Evolutionary conservation across 2,329 filamentous ascomycete species (phyloP).

Genomic region (Ascosphaera aggregata): DNA sequence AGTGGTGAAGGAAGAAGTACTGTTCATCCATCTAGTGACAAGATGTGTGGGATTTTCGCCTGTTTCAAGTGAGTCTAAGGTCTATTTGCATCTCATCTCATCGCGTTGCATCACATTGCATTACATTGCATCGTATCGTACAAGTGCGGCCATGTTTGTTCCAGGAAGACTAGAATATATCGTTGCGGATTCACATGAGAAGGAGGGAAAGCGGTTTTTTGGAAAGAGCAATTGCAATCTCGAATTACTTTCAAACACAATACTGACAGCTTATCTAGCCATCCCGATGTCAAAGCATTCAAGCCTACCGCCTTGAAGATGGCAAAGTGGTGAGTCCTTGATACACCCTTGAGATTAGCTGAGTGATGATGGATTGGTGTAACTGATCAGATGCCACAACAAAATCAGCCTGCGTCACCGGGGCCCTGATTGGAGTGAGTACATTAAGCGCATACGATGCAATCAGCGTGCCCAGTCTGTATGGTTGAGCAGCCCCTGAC

Average conservation of each 20-base stretch:
- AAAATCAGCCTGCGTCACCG: slow-evolving; percentile 61
- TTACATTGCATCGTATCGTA: too few relatives aligned
- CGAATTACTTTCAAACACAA: not conserved
- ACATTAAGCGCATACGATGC: slow-evolving; percentile 3
- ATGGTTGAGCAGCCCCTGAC: too few relatives aligned
- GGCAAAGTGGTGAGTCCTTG: slow-evolving; percentile 59
- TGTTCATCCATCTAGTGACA: slow-evolving; percentile 17
- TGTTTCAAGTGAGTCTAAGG: slow-evolving; percentile 52
- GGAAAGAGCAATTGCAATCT: not conserved
- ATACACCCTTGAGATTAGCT: not conserved
- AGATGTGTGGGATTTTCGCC: slow-evolving; percentile 93
- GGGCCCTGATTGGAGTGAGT: slow-evolving; percentile 96
- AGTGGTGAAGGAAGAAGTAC: slow-evolving; percentile 1
- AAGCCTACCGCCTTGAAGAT: slow-evolving; percentile 86
- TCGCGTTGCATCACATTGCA: not conserved
- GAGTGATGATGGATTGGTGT: too few relatives aligned
- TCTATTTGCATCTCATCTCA: not conserved
- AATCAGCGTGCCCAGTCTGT: too few relatives aligned
- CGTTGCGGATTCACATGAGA: not conserved
- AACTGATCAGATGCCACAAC: not conserved
- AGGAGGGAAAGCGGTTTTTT: not conserved
- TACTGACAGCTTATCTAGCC: slow-evolving; percentile 21
- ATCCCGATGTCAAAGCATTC: slow-evolving; percentile 89
- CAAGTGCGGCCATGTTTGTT: not conserved
- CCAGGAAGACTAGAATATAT: not conserved